These are phyloP conservation scores for Eimeria acervulina DNA, from an alignment of 169 alveolate species.

Conservation along the genomic window DNA sequence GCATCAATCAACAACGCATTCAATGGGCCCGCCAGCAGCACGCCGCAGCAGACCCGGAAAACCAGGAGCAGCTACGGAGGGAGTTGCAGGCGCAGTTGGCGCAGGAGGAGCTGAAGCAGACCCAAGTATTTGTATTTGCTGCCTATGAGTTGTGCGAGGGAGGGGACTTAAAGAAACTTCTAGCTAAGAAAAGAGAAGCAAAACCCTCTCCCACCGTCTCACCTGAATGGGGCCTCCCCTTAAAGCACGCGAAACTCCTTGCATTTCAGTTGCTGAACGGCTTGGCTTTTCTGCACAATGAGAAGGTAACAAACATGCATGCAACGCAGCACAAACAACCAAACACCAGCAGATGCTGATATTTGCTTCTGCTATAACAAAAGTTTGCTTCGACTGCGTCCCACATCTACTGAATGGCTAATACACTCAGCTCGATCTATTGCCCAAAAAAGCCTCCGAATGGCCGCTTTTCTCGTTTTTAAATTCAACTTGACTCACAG, in stretches of 20 bases:
- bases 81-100: constrained; percentile 56
- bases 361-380: not conserved
- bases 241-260: constrained; percentile 91
- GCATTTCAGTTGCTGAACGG: constrained; percentile 98
- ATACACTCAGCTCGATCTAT: too few species aligned
- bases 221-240: constrained; percentile 87
- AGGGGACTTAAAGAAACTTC: constrained; percentile 71
- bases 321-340: too few species aligned
- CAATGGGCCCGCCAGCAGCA: constrained; percentile 75
- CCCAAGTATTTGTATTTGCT: constrained; percentile 90
- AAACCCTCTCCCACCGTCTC: constrained; percentile 22
- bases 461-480: too few species aligned
- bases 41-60: constrained; percentile 40
- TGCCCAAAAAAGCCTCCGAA: too few species aligned
- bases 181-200: constrained; percentile 79
- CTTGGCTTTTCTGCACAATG: constrained; percentile 96
- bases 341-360: not conserved
- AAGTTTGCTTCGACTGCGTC: too few species aligned
- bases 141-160: constrained; percentile 93
- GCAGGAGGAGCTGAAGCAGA: constrained; percentile 66
- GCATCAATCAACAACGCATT: constrained; percentile 58
- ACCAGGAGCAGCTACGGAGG: constrained; percentile 50
- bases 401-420: too few species aligned
- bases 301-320: constrained; percentile 86
- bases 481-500: too few species aligned